Percentiles rank a stretch among this genome's conserved stretches.
phyloP scores from a whole-genome alignment of 2,329 filamentous ascomycete species.

The Thelonectria discophora region DNA sequence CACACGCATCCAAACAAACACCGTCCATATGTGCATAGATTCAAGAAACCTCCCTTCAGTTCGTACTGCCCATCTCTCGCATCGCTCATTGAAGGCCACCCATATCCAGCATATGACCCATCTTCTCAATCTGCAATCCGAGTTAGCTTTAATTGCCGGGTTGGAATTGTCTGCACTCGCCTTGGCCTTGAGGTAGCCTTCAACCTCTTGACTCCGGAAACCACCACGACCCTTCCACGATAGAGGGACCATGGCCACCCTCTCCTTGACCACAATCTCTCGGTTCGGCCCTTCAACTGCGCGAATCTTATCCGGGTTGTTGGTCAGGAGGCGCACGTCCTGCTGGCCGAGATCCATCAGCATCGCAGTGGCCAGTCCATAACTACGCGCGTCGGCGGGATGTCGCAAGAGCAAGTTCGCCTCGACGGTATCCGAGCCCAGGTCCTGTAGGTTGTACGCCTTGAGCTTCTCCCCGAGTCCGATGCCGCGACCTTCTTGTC shows the following conservation, averaged over 20 bases:
- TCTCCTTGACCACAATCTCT: constrained; percentile 86
- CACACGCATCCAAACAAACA: constrained; percentile 38
- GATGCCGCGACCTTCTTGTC: constrained; percentile 95
- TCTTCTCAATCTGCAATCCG: constrained; percentile 76
- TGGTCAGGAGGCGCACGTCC: constrained; percentile 86
- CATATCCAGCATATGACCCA: constrained; percentile 81
- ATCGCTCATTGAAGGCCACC: constrained; percentile 38
- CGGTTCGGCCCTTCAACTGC: constrained; percentile 92
- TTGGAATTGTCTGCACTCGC: constrained; percentile 56
- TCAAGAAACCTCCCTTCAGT: constrained; percentile 10
- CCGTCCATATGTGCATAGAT: constrained; percentile 32
- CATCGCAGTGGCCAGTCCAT: constrained; percentile 96
- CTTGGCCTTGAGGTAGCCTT: constrained; percentile 95
- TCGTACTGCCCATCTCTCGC: not conserved
- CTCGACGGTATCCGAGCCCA: constrained; percentile 97
- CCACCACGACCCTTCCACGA: constrained; percentile 90
- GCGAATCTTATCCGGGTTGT: constrained; percentile 96
- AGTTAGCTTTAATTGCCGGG: constrained; percentile 30
- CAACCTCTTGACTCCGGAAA: constrained; percentile 86
- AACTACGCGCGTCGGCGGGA: constrained; percentile 92
- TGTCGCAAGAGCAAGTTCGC: constrained; percentile 91
- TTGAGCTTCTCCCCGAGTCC: constrained; percentile 95
- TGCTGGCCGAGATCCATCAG: constrained; percentile 82
- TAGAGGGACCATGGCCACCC: constrained; percentile 94
- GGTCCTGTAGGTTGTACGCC: constrained; percentile 96